Conservation (phyloP, 2,329 filamentous ascomycete species). For the Bipolaris gigantea region DNA sequence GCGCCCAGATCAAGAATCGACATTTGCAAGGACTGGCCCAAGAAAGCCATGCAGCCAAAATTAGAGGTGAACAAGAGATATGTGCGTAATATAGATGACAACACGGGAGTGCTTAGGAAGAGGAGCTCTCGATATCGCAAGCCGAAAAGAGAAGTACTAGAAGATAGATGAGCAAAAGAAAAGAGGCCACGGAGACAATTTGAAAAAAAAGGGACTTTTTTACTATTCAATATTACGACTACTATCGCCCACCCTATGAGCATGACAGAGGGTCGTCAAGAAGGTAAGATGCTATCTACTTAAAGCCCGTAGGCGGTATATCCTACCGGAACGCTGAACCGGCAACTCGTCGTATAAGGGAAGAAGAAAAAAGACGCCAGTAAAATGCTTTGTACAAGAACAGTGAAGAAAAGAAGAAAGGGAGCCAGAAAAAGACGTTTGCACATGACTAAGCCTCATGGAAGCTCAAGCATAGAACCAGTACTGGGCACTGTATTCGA, state of each 20-base stretch:
- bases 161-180: slow-evolving; percentile 17
- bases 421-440: not conserved
- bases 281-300: slow-evolving; percentile 25
- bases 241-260: slow-evolving; percentile 18
- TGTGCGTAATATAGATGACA: slow-evolving; percentile 13
- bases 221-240: slow-evolving; percentile 25
- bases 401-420: not conserved
- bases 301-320: slow-evolving; percentile 13
- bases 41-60: slow-evolving; percentile 56
- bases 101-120: slow-evolving; percentile 23
- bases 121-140: slow-evolving; percentile 33
- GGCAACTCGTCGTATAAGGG: slow-evolving; percentile 5
- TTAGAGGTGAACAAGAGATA: slow-evolving; percentile 17
- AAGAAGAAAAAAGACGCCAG: slow-evolving; percentile 27
- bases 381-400: slow-evolving; percentile 38
- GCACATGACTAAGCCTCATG: no score
- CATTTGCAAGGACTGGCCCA: slow-evolving; percentile 87
- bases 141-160: slow-evolving; percentile 25
- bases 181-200: not conserved
- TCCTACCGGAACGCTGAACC: slow-evolving; percentile 16
- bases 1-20: slow-evolving; percentile 86
- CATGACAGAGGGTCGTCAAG: slow-evolving; percentile 21
- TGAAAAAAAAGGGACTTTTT: slow-evolving; percentile 3
- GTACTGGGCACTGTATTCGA: slow-evolving; percentile 83
- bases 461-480: slow-evolving; percentile 55